Evolutionary conservation across 2,329 filamentous ascomycete species (phyloP).

Genomic region (Alternaria alternata): DNA sequence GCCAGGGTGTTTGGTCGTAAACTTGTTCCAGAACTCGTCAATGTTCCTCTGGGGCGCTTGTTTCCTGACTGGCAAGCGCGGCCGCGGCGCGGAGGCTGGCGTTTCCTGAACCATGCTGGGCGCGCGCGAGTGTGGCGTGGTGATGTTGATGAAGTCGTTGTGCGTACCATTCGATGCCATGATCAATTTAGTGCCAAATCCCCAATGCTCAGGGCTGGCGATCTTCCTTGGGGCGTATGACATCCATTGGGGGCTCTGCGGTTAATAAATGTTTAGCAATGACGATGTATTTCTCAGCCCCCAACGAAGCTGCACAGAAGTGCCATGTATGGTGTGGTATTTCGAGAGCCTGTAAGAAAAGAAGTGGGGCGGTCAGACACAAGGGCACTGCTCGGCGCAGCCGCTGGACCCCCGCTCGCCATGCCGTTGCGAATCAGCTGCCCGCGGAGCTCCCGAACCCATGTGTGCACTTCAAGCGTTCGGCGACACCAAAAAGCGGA

Average conservation of each 20-base stretch:
- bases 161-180: constrained; percentile 50
- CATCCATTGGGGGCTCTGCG: constrained; percentile 38
- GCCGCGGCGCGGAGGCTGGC: constrained; percentile 24
- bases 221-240: constrained; percentile 25
- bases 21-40: constrained; percentile 76
- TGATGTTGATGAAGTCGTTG: constrained; percentile 49
- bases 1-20: constrained; percentile 72
- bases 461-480: background rate
- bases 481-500: constrained; percentile 34
- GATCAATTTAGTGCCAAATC: constrained; percentile 29
- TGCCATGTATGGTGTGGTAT: constrained; percentile 35
- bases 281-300: constrained; percentile 39
- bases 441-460: constrained; percentile 27
- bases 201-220: constrained; percentile 26
- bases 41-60: constrained; percentile 71
- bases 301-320: constrained; percentile 38
- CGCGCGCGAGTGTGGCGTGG: constrained; percentile 45
- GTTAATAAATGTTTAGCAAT: constrained; percentile 35
- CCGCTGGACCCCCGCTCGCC: constrained; percentile 39
- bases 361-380: constrained; percentile 46
- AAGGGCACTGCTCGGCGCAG: constrained; percentile 40
- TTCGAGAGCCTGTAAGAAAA: constrained; percentile 45
- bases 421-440: constrained; percentile 34
- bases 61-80: constrained; percentile 51
- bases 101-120: constrained; percentile 47